Evolutionary conservation across 2,329 filamentous ascomycete species (phyloP), one percentile per base, ranked within the genome.

Genomic region (Xylaria sp.): DNA sequence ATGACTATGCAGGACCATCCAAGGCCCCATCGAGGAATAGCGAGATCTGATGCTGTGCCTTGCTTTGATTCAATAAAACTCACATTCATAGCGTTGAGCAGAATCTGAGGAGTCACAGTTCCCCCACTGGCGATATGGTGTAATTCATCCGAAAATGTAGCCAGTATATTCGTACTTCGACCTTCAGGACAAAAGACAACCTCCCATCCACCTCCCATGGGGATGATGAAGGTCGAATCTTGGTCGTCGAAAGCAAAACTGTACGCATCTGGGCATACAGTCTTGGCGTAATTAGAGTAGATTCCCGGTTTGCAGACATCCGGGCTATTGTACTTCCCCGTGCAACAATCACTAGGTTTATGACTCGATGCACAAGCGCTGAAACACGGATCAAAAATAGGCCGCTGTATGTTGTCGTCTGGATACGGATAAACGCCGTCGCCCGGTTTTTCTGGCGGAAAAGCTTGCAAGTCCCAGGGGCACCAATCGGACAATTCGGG

Each of bases 261-360:
- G 81, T 96, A 97, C 2, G 93, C 93, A 80, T 97, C 93, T 0
- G 93, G 93, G 77, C 93, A 97, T 13, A 95, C 86, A 3, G 81
- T 82, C 82, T 97, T 96, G 62, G 92, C 91, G 12, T 84, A 84
- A 67, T 83, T 87, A 72, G 90, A 90, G 81, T 94, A 96, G 49
- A 87, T 80, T 60, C 89, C 89, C 2, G 91, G 89, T 68, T 85
- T 83, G 82, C 93, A 96, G 58, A 84, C 83, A 28, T 66, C 83
- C 2, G 91, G 86, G 48, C 86, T 85, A 75, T 90, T 84, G 80
- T 91, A 92, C 13, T 86, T 79, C 54, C 92, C 92, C 18, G 90
- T 90, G 79, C 93, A 96, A 82, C 93, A 97, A 78, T 95, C 92
- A 73, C 85, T 80, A 28, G 90, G 86, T 9, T 82, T 82, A 69